Evolutionary conservation across 1,284 basidiomycete genomes (phyloP), one percentile per base, ranked within the genome.

Genomic region (Microbotryum violaceum): DNA sequence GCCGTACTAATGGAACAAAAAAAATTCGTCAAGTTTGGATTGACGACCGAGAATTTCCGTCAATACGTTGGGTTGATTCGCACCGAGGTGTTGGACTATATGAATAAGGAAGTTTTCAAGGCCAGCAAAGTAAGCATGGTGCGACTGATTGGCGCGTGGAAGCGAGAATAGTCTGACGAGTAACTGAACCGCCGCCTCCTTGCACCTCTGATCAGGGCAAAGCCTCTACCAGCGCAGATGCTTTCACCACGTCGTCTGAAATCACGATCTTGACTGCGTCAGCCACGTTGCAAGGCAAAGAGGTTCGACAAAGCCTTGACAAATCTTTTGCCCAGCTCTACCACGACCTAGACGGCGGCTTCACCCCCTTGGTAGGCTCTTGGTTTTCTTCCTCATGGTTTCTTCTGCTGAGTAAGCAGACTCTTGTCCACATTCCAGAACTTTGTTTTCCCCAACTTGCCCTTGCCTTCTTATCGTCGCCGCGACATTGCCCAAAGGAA

Each of bases 1-100:
- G 87, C 92, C 60, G 81, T 91, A 56, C 86, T 99, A 75, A 98
- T 99, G 94, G 93, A 99, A 75, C 96, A 99, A 77, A 99, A 99
- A 82, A 89, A 88, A 76, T 97, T 98, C 70, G 79, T 79, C 66
- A 78, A 77, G 57, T 86, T 91, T 69, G 93, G 94, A 49, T 83
- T 99, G 10, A 89, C 91, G 9, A 84, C 83, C 23, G 94, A 98
- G 42, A 94, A 96, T 75, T 87, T 99, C 77, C 84, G 86, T 46
- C 82, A 84, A 49, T 98, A 99, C 73, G 87, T 96, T 45, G 84
- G 85, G 57, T 87, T 97, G 83, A 91, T 99, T 70, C 85, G 86
- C 63, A 80, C 88, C 46, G 93, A 97, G 76, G 85, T 70, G 1
- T 31, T 65, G 27, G 59, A 27, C 33, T 70, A 74, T 60, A 31